phyloP scores from a whole-genome alignment of 2,329 filamentous ascomycete species.

The Neofusicoccum sp. region DNA sequence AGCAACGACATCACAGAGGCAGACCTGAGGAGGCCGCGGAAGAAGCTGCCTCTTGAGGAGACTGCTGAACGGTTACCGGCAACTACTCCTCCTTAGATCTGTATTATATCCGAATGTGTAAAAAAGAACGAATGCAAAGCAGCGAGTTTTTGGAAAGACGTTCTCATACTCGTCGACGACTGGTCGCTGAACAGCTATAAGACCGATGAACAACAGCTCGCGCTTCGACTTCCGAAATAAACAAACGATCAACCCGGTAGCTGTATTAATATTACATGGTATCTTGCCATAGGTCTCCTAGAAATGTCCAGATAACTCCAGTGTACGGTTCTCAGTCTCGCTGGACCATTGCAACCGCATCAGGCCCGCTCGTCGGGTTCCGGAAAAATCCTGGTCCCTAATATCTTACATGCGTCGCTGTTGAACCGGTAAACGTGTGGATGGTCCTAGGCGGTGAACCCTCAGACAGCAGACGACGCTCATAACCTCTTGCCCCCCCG shows the following conservation, averaged over 20 bases:
- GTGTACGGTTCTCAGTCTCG: too few relatives aligned
- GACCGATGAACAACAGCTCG: too few relatives aligned
- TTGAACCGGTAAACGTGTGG: background rate
- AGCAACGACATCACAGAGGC: slow-evolving; percentile 79
- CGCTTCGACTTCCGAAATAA: too few relatives aligned
- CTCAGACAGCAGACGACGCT: background rate
- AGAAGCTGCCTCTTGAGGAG: slow-evolving; percentile 58
- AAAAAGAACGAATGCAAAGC: background rate
- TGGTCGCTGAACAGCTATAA: too few relatives aligned
- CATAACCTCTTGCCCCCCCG: background rate
- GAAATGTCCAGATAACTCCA: too few relatives aligned
- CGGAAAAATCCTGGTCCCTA: too few relatives aligned
- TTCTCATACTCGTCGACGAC: background rate
- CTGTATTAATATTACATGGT: too few relatives aligned
- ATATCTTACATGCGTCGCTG: background rate
- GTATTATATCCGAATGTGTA: background rate
- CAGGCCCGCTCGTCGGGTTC: too few relatives aligned
- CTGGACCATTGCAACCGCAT: too few relatives aligned
- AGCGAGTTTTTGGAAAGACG: background rate
- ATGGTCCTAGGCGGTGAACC: background rate
- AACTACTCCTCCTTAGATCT: slow-evolving; percentile 23
- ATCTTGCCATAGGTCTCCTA: too few relatives aligned
- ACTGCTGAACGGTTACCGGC: slow-evolving; percentile 71
- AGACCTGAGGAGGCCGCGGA: slow-evolving; percentile 78
- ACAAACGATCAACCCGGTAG: too few relatives aligned